Percentiles rank a stretch among this genome's conserved stretches.
These are phyloP conservation scores for Coelastrella sp. DNA, from an alignment of 139 green algal species.

Conservation along the genomic window DNA sequence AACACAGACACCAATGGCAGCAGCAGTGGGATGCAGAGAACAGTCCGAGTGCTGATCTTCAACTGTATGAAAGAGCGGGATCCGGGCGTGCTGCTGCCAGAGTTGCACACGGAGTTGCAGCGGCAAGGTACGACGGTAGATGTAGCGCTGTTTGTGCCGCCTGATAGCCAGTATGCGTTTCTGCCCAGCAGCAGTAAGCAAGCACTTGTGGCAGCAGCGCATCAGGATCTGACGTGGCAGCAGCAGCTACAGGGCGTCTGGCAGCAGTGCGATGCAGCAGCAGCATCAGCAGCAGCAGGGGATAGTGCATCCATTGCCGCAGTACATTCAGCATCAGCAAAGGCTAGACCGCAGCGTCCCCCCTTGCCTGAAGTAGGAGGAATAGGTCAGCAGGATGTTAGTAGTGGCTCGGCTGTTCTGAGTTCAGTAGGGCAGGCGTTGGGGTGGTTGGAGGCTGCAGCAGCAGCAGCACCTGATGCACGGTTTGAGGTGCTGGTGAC, in stretches of 20 bases:
- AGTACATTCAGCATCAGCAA: conserved; percentile 13
- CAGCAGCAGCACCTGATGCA: neutral
- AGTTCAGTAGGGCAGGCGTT: conserved; percentile 72
- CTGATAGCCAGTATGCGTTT: conserved; percentile 65
- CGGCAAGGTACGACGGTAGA: conserved; percentile 55
- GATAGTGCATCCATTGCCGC: neutral
- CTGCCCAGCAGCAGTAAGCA: conserved; percentile 48
- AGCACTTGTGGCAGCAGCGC: neutral
- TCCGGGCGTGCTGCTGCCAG: conserved; percentile 80
- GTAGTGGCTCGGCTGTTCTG: conserved; percentile 69
- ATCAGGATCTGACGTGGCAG: conserved; percentile 74
- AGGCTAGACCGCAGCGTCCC: neutral
- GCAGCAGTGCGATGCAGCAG: conserved; percentile 36
- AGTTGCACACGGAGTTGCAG: conserved; percentile 67
- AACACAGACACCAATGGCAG: conserved; percentile 33
- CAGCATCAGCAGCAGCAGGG: neutral
- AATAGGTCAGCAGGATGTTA: too few relatives aligned
- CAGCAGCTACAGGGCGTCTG: conserved; percentile 65
- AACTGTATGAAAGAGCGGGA: conserved; percentile 95
- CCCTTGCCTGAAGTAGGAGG: neutral
- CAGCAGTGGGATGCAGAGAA: conserved; percentile 1
- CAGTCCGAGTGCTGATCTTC: conserved; percentile 88
- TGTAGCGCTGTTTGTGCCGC: conserved; percentile 83
- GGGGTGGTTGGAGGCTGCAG: conserved; percentile 68
- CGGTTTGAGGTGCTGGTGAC: conserved; percentile 92